Conservation (phyloP, 208 protist genomes). For the Trypanosoma boissoni region DNA sequence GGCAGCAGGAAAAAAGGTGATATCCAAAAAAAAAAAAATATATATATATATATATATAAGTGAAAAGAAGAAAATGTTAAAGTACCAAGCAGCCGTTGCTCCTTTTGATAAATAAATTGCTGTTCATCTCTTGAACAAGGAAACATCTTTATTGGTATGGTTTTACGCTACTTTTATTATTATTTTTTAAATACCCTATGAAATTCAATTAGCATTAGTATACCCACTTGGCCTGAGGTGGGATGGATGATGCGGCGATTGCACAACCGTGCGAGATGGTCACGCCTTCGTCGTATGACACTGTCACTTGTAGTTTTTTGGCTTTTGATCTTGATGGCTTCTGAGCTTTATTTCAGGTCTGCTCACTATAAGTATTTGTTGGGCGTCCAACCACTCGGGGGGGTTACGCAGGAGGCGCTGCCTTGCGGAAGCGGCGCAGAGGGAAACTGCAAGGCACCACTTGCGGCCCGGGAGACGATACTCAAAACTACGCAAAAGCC, state of each 20-base stretch:
- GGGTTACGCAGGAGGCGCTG: too few relatives aligned
- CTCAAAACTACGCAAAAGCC: conserved; percentile 29
- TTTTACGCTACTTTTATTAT: neutral
- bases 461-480: conserved; percentile 12
- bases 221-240: too few relatives aligned
- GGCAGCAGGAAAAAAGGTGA: neutral
- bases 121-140: neutral
- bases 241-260: conserved; percentile 13
- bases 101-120: too few relatives aligned
- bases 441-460: too few relatives aligned
- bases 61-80: too few relatives aligned
- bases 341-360: conserved; percentile 1
- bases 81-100: too few relatives aligned
- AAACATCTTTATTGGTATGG: neutral
- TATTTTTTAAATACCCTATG: too few relatives aligned
- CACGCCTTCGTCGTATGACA: neutral
- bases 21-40: neutral
- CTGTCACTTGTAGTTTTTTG: neutral
- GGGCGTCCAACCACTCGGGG: too few relatives aligned
- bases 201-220: too few relatives aligned
- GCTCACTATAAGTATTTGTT: too few relatives aligned
- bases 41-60: too few relatives aligned
- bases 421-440: too few relatives aligned
- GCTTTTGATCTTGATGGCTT: conserved; percentile 6
- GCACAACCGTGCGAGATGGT: neutral